phyloP scores from a whole-genome alignment of 2,329 filamentous ascomycete species.

The Mariannaea sp. region DNA sequence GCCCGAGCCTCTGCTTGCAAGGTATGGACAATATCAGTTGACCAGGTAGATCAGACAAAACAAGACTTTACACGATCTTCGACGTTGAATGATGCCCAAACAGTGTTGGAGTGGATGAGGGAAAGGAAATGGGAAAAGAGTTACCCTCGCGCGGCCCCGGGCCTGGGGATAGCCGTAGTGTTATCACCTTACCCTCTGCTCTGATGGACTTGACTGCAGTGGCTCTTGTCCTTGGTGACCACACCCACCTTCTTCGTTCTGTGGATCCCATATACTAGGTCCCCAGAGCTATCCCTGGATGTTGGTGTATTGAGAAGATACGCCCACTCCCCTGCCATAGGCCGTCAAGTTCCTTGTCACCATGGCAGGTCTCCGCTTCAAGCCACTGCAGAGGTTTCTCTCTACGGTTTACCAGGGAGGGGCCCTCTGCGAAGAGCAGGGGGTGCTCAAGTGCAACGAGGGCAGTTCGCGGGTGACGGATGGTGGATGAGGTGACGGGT shows the following conservation, averaged over 20 bases:
- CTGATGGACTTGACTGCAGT: conserved; percentile 23
- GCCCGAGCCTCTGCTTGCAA: conserved; percentile 2
- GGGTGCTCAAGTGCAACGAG: background rate
- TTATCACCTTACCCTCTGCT: conserved; percentile 37
- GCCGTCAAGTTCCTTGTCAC: too few relatives aligned
- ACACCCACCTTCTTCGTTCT: conserved; percentile 30
- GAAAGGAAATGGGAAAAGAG: conserved; percentile 27
- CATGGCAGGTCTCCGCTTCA: conserved; percentile 2
- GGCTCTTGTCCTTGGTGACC: conserved; percentile 33
- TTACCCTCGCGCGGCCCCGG: conserved; percentile 24
- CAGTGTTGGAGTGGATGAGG: conserved; percentile 23
- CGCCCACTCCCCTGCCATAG: conserved; percentile 11
- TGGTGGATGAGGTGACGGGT: conserved; percentile 18
- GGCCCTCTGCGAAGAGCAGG: background rate
- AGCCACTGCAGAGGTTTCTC: conserved; percentile 15
- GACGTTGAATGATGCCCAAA: conserved; percentile 13
- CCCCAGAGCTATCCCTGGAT: conserved; percentile 19
- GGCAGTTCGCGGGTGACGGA: background rate
- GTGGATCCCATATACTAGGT: conserved; percentile 11
- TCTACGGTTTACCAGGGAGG: conserved; percentile 8
- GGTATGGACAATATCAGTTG: background rate
- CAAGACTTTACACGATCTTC: background rate
- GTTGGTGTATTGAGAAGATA: conserved; percentile 11
- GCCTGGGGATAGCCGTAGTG: conserved; percentile 38
- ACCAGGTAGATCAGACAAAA: conserved; percentile 1